phyloP scores from a whole-genome alignment of 306 rosid species.

The Oemleria cerasiformis region DNA sequence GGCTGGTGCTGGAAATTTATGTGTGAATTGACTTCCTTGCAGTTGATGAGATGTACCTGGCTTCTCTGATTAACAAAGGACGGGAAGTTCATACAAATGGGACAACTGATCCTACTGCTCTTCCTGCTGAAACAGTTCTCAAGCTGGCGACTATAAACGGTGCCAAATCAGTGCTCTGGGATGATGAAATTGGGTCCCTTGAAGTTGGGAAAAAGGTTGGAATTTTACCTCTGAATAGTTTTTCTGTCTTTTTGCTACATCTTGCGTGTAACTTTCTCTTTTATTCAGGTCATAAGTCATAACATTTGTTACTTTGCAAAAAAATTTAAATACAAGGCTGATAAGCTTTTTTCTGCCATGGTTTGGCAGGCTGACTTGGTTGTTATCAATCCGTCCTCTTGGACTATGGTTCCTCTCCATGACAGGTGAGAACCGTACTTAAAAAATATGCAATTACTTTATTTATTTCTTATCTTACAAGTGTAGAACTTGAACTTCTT shows the following conservation, averaged over 20 bases:
- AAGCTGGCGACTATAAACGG: slow-evolving; percentile 75
- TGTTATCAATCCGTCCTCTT: slow-evolving; percentile 64
- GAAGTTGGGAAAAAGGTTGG: slow-evolving; percentile 90
- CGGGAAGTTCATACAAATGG: slow-evolving; percentile 60
- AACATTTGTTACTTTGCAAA: background rate
- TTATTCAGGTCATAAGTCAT: background rate
- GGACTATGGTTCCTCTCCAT: slow-evolving; percentile 82
- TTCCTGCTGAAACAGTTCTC: slow-evolving; percentile 69
- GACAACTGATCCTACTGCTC: slow-evolving; percentile 69
- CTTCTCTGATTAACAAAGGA: slow-evolving; percentile 87
- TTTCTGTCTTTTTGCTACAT: slow-evolving; percentile 12
- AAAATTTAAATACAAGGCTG: slow-evolving; percentile 18
- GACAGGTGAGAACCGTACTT: slow-evolving; percentile 53
- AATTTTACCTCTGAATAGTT: slow-evolving; percentile 20
- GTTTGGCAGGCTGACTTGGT: slow-evolving; percentile 71
- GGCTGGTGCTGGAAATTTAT: slow-evolving; percentile 10
- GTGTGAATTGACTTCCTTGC: slow-evolving; percentile 34
- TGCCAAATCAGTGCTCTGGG: slow-evolving; percentile 78
- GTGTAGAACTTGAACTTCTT: too few relatives aligned
- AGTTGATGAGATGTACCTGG: slow-evolving; percentile 92
- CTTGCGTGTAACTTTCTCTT: background rate
- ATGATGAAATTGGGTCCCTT: slow-evolving; percentile 78
- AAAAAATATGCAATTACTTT: slow-evolving; percentile 1
- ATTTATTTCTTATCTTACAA: background rate
- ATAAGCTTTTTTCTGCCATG: slow-evolving; percentile 22